Base-by-base conservation (phyloP, 2,329 filamentous ascomycete species). In the Penicillium sp. region DNA sequence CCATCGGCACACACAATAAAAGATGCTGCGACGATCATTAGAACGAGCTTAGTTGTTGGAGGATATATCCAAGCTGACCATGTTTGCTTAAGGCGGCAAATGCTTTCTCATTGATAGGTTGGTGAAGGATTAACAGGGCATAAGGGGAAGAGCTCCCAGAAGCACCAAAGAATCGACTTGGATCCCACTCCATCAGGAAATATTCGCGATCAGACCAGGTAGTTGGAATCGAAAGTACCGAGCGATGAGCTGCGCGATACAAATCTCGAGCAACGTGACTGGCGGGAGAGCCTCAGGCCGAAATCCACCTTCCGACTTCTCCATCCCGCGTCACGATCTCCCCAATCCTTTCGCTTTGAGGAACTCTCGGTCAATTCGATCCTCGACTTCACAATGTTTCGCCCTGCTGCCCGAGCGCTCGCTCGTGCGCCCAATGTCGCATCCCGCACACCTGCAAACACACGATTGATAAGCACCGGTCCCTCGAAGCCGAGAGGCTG, bases 1-100 rank as follows among this genome's bases (percentile, higher is more conserved):
- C 92, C 94, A 76, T 99, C 94, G 27, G 92, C 94, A 55, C 92
- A 96, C 49, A 97, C 81, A 22, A 83, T 84, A 57, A 87, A 82
- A 21, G 76, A 77, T 49, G 89, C 87, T 90, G 63, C 54, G 34
- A 24, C 14, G 0, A 9, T 3, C 1, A 24, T 54, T 32, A 54
- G 46, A 21, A n/a, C 18, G 34, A n/a, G n/a, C 13, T 13, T 36
- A 36, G 6, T 36, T 36, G 6, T 3, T 36, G 13, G 16, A 36
- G n/a, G 14, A 18, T 31, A 11, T 31, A 11, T 31, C 29, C 10
- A 24, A 47, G 52, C 63, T 50, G 57, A 76, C 74, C 72, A 62
- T 72, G 65, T 54, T 69, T 65, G 54, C 68, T 69, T 16, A 78
- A 59, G 21, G 73, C 68, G 9, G 58, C 59, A 58, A 75, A 72